Evolutionary conservation across 2,329 filamentous ascomycete species (phyloP).

Genomic region (Cordyceps farinosa): DNA sequence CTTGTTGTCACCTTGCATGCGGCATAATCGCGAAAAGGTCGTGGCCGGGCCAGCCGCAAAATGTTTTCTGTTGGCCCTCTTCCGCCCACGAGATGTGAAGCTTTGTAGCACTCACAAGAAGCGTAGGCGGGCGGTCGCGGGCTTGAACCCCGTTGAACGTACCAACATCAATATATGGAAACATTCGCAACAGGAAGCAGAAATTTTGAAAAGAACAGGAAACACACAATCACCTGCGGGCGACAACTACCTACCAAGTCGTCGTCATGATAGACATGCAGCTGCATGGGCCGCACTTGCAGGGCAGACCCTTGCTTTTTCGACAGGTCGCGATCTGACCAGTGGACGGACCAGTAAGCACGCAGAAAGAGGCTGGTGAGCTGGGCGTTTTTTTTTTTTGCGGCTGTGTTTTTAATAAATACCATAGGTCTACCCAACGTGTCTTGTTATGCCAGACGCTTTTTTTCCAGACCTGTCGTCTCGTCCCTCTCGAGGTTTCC

Average conservation of each 20-base stretch:
- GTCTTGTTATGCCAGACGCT: not conserved
- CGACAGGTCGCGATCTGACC: not conserved
- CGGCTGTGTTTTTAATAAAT: not conserved
- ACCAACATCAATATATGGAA: not conserved
- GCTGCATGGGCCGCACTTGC: not conserved
- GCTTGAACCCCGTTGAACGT: too few relatives aligned
- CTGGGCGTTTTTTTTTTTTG: not conserved
- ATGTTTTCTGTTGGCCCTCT: not conserved
- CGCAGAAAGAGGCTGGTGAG: not conserved
- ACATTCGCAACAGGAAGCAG: too few relatives aligned
- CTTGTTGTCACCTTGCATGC: not conserved
- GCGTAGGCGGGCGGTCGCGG: too few relatives aligned
- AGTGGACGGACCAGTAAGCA: not conserved
- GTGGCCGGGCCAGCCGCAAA: not conserved
- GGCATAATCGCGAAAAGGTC: not conserved
- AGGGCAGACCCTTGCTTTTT: not conserved
- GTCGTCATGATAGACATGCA: not conserved
- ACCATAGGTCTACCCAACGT: not conserved
- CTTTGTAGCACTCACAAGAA: not conserved
- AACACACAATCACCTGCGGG: not conserved
- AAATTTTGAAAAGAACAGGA: not conserved
- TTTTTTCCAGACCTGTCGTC: not conserved
- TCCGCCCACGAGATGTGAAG: not conserved
- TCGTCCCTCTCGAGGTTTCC: not conserved
- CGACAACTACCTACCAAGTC: not conserved